Conservation (phyloP, 768 basidiomycete genomes). For the Cantharellus anzutake region DNA sequence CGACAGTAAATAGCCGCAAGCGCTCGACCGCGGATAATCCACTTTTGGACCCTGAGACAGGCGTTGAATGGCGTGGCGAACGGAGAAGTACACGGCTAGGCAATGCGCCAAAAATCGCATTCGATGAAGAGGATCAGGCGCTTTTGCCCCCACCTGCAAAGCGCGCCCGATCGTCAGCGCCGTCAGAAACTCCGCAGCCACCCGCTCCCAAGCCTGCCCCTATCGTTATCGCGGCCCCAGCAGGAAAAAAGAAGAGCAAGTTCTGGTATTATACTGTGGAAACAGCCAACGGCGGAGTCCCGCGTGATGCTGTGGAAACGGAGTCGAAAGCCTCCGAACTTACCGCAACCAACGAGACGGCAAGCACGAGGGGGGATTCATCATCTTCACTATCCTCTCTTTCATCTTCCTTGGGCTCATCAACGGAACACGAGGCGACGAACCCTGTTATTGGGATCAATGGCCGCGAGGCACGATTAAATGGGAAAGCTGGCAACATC, state of each 20-base stretch:
- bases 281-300: slow-evolving; percentile 24
- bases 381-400: no score
- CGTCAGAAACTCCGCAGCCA: slow-evolving; percentile 13
- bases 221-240: slow-evolving; percentile 52
- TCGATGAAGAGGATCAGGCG: slow-evolving; percentile 1
- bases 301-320: no score
- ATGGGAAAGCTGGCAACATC: no score
- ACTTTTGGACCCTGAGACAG: neutral
- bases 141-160: slow-evolving; percentile 8
- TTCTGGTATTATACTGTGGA: slow-evolving; percentile 49
- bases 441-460: no score
- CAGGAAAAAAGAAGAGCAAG: slow-evolving; percentile 69
- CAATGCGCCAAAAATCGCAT: neutral
- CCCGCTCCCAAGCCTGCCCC: slow-evolving; percentile 37
- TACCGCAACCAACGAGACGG: no score
- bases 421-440: no score
- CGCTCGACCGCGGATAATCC: neutral
- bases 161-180: slow-evolving; percentile 19
- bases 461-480: no score
- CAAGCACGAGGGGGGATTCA: no score
- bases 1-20: neutral
- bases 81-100: slow-evolving; percentile 8
- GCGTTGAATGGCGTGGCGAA: slow-evolving; percentile 7
- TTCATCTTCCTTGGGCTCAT: no score
- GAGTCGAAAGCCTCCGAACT: no score